Base-by-base conservation (phyloP, 352 stramenopile genomes). In the Phytopythium ostracodes region DNA sequence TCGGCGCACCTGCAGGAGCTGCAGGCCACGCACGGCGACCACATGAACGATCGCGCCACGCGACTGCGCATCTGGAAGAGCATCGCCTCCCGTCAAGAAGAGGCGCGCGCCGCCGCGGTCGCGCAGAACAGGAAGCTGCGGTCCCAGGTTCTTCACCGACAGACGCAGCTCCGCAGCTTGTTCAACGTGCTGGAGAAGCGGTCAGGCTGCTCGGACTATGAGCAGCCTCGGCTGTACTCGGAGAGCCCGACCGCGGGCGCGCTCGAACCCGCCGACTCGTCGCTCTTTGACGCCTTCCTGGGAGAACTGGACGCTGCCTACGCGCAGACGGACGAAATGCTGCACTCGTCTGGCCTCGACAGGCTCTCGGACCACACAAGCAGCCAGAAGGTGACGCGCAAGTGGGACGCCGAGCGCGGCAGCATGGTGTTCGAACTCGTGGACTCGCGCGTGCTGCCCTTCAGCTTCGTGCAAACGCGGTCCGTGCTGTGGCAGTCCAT, bases 211-310 rank as follows among this genome's bases (percentile, higher is more conserved):
- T 4, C 9, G 24, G 46, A 27, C 7, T 14, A 0, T 24, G 24
- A 22, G 4, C 38, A 20, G 54, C 22, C 22, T 15, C 4, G 33
- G 20, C 22, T n/a, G 18, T 14, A 22, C 11, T 36, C 54, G 14
- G 18, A 29, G 24, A 60, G 1, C 10, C 14, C 24, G 6, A 35
- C 15, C 2, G 4, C 17, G 3, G 25, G 24, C 27, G 24, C 4
- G 17, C 25, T 42, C 0, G 53, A 63, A 29, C 11, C 33, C 15
- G 31, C 20, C 20, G 68, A 75, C 47, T 61, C 59, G 6, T 42
- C 49, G 35, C 46, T 75, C 27, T 69, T 75, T 27, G 64, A 72
- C 40, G 64, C 64, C 14, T 75, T 72, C 57, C 57, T 75, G 25
- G 46, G 56, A 2, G 68, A 75, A 7, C 31, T 75, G 50, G 68